Evolutionary conservation across 495 filamentous ascomycete species (phyloP).

Genomic region (Neurospora sp.): DNA sequence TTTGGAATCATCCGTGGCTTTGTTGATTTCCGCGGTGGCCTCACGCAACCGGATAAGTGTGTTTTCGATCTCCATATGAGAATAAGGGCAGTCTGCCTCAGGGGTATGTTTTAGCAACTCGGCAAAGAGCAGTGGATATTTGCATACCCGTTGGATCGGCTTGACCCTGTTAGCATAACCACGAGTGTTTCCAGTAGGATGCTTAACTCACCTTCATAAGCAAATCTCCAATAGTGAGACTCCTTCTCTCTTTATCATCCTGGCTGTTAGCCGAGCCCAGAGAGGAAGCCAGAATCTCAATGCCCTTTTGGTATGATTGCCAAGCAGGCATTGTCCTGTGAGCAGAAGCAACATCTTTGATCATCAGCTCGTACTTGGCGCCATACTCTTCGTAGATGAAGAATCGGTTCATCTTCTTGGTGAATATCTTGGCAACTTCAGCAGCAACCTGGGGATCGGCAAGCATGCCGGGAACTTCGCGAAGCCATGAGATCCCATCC

Average conservation of each 20-base stretch:
- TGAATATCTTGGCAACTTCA: conserved; percentile 69
- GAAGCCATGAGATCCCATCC: conserved; percentile 31
- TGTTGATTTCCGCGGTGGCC: conserved; percentile 64
- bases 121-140: conserved; percentile 79
- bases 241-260: conserved; percentile 54
- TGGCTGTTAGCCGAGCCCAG: conserved; percentile 59
- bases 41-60: conserved; percentile 62
- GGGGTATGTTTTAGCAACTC: conserved; percentile 76
- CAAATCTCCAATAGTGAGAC: conserved; percentile 72
- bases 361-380: conserved; percentile 74
- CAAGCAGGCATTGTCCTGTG: conserved; percentile 65
- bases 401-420: conserved; percentile 69
- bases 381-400: conserved; percentile 82
- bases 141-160: conserved; percentile 91
- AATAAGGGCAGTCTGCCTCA: conserved; percentile 70
- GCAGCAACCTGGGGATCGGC: conserved; percentile 63
- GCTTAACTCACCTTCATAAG: conserved; percentile 66
- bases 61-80: conserved; percentile 68
- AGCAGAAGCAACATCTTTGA: conserved; percentile 60
- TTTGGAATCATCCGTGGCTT: conserved; percentile 54
- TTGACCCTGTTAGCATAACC: conserved; percentile 27
- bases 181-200: background rate
- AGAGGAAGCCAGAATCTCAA: conserved; percentile 74
- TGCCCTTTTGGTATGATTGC: conserved; percentile 72
- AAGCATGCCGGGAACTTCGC: conserved; percentile 40